Evolutionary conservation across 176 grass and related monocot species (phyloP), one percentile per base, ranked within the genome.

Genomic region (Phragmites australis): DNA sequence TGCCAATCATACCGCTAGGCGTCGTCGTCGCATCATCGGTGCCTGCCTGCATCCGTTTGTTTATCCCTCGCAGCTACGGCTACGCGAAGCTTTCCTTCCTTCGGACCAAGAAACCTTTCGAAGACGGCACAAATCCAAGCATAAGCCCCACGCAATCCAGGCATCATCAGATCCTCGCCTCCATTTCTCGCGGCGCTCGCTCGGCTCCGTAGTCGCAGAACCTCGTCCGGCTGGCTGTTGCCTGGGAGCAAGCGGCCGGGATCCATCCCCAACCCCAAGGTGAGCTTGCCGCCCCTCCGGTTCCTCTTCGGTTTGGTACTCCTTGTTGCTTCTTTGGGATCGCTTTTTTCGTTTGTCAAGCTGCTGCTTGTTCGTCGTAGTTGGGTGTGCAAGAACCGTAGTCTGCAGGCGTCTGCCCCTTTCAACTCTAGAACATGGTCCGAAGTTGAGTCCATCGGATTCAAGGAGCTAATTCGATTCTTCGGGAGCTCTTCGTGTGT

Each of bases 161-260:
- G 40, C 43, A 26, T 77, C 75, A 32, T 32, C 75, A 48, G 57
- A 77, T 77, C 74, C 74, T 77, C 42, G 5, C 26, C 3, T 48
- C 75, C 43, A 23, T n/a, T 21, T 8, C 27, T 3, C 25, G 17
- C 21, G 29, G 70, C 70, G 16, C 16, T 14, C 23, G 18, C 18
- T 17, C 25, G 17, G 10, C 42, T 62, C 42, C 41, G 25, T 13
- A 27, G 22, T 12, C 12, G 55, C 9, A 59, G 72, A 57, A 61
- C 45, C 40, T 76, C 11, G 27, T 34, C 56, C 57, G 27, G 26
- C n/a, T n/a, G n/a, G n/a, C 43, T 29, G 42, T n/a, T 30, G 26
- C 58, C 27, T 31, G 18, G n/a, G 61, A 65, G 17, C 6, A 10
- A 65, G 31, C 37, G 32, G 31, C 11, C 73, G 11, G 45, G 21